Percentiles rank a stretch among this genome's conserved stretches.
These are phyloP conservation scores for Phellopilus nigrolimitatus DNA, from an alignment of 1,284 basidiomycete genomes.

Conservation along the genomic window DNA sequence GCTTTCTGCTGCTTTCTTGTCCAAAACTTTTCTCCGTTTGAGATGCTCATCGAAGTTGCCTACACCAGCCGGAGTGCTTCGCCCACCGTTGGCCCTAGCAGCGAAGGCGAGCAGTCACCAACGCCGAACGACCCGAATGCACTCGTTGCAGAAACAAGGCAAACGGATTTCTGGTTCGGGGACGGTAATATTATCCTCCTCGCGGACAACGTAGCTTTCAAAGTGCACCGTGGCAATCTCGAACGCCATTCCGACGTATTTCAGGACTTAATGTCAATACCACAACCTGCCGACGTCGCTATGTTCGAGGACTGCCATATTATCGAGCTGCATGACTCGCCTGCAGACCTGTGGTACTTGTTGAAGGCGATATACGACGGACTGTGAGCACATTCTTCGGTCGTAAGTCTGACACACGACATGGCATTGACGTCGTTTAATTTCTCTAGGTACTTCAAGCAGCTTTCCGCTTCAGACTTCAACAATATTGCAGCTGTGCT, in stretches of 20 bases:
- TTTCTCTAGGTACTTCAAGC: slow-evolving; percentile 35
- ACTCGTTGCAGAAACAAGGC: slow-evolving; percentile 6
- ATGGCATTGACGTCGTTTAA: too few relatives aligned
- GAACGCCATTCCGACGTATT: slow-evolving; percentile 70
- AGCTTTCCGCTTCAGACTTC: slow-evolving; percentile 48
- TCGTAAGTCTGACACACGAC: not conserved
- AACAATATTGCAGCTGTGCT: slow-evolving; percentile 52
- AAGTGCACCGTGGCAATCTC: slow-evolving; percentile 66
- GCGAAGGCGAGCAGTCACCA: not conserved
- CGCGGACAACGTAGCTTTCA: slow-evolving; percentile 53
- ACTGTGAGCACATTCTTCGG: slow-evolving; percentile 30
- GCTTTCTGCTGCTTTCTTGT: not conserved
- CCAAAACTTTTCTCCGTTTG: not conserved
- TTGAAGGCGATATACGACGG: slow-evolving; percentile 59
- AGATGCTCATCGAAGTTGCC: not conserved
- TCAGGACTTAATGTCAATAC: slow-evolving; percentile 55
- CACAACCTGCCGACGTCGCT: slow-evolving; percentile 43
- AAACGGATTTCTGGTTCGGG: slow-evolving; percentile 60
- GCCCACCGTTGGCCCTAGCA: not conserved
- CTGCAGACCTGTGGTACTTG: slow-evolving; percentile 55
- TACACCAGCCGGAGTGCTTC: not conserved
- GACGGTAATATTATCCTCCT: slow-evolving; percentile 68
- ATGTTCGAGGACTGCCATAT: slow-evolving; percentile 46
- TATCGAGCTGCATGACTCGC: slow-evolving; percentile 50
- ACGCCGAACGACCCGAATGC: slow-evolving; percentile 1